A percentile compares a stretch with the other conserved stretches of the same genome.
Evolutionary conservation across 2,329 filamentous ascomycete species (phyloP).

Genomic region (Pyrenophora seminiperda): DNA sequence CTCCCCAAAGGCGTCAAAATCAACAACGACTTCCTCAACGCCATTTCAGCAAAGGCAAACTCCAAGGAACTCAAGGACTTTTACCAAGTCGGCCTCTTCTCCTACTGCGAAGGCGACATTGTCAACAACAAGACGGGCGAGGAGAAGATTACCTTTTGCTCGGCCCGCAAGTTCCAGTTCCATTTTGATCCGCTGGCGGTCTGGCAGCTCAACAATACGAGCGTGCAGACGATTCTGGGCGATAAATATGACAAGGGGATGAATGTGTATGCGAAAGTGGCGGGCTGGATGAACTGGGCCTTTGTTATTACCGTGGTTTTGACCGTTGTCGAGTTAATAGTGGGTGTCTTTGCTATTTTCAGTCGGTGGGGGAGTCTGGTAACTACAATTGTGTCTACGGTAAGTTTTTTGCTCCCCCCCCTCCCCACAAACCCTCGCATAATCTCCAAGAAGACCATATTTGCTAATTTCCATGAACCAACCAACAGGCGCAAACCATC

Average conservation of each 20-base stretch:
- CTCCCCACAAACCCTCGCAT: constrained; percentile 24
- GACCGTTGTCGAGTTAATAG: constrained; percentile 72
- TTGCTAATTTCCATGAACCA: constrained; percentile 14
- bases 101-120: constrained; percentile 74
- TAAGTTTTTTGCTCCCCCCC: constrained; percentile 54
- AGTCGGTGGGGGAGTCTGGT: constrained; percentile 80
- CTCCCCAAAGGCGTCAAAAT: constrained; percentile 35
- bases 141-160: constrained; percentile 66
- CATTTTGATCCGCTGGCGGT: constrained; percentile 73
- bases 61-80: constrained; percentile 66
- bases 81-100: constrained; percentile 85
- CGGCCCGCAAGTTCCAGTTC: constrained; percentile 74
- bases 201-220: constrained; percentile 64
- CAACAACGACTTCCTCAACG: constrained; percentile 47
- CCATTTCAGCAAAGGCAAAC: constrained; percentile 47
- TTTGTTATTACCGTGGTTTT: constrained; percentile 75
- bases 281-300: constrained; percentile 81
- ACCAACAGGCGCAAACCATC: constrained; percentile 54
- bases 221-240: constrained; percentile 62
- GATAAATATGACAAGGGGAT: constrained; percentile 69
- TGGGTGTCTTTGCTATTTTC: constrained; percentile 84
- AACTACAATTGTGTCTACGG: constrained; percentile 74
- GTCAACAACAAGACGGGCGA: constrained; percentile 53
- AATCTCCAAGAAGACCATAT: background rate
- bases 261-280: constrained; percentile 72